Percentiles rank a stretch among this genome's conserved stretches.
These are phyloP conservation scores for Microbotryum saponariae DNA, from an alignment of 1,284 basidiomycete genomes.

Conservation along the genomic window DNA sequence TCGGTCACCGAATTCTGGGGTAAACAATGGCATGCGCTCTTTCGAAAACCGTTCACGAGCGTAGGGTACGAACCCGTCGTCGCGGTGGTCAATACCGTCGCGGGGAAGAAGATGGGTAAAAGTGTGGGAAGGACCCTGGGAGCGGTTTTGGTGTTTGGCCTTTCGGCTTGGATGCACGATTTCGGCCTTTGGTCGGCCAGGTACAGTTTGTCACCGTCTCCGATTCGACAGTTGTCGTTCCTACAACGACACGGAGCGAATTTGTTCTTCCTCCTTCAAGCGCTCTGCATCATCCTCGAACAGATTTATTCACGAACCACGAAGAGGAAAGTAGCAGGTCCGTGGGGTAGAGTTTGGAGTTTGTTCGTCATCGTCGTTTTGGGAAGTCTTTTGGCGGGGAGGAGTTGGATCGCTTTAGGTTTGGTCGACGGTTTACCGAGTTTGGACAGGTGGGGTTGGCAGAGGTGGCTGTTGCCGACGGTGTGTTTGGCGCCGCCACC, in stretches of 20 bases:
- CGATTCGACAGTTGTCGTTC: no score
- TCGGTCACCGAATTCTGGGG: constrained; percentile 18
- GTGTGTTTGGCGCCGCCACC: constrained; percentile 1
- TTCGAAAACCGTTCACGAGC: constrained; percentile 13
- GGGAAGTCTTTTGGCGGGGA: background rate
- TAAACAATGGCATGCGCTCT: constrained; percentile 13
- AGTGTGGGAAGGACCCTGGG: constrained; percentile 3
- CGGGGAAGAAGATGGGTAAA: constrained; percentile 3
- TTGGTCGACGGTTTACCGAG: background rate
- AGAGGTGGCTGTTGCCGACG: background rate
- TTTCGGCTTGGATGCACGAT: constrained; percentile 22
- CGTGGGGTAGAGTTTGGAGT: background rate
- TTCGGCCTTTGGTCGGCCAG: background rate
- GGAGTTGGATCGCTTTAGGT: background rate
- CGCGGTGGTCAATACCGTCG: background rate
- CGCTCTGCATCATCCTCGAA: no score
- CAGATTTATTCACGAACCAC: no score
- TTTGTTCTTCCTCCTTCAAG: no score
- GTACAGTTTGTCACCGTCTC: no score
- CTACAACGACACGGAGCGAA: no score
- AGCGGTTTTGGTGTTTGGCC: constrained; percentile 10
- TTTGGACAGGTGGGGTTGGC: constrained; percentile 2
- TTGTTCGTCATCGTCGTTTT: background rate
- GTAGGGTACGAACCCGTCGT: constrained; percentile 12
- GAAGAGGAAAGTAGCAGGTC: no score